Evolutionary conservation across 2,329 filamentous ascomycete species (phyloP).

Genomic region (Neofusicoccum parvum): DNA sequence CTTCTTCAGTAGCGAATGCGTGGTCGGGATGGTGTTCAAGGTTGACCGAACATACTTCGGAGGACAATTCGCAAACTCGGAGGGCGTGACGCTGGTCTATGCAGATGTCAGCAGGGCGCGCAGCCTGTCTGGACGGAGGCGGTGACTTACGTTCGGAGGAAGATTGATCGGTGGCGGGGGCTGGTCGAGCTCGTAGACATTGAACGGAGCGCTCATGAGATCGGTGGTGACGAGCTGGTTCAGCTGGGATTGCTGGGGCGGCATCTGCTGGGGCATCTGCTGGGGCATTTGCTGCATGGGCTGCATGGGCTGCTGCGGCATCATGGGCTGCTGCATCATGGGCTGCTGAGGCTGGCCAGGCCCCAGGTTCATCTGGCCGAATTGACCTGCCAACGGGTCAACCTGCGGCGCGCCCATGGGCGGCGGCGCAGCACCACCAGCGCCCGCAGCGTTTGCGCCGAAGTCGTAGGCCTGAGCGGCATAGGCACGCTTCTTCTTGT

Average conservation of each 20-base stretch:
- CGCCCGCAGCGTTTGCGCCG: constrained; percentile 70
- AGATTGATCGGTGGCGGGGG: constrained; percentile 89
- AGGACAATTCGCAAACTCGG: constrained; percentile 86
- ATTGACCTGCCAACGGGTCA: constrained; percentile 76
- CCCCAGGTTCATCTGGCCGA: constrained; percentile 75
- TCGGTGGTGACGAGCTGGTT: constrained; percentile 94
- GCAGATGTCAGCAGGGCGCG: constrained; percentile 42
- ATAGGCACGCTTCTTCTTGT: constrained; percentile 93
- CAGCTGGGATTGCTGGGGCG: constrained; percentile 47
- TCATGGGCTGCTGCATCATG: constrained; percentile 51
- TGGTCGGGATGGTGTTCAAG: constrained; percentile 90
- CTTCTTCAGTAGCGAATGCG: constrained; percentile 91
- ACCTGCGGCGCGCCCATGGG: constrained; percentile 57
- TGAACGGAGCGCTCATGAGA: constrained; percentile 88
- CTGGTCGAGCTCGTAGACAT: constrained; percentile 87
- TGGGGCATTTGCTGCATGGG: constrained; percentile 46
- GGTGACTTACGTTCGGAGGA: constrained; percentile 73
- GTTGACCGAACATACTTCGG: constrained; percentile 95
- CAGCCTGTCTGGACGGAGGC: not conserved
- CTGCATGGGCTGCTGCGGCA: constrained; percentile 43
- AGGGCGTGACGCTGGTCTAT: constrained; percentile 86
- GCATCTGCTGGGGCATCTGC: constrained; percentile 35
- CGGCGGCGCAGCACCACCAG: constrained; percentile 49
- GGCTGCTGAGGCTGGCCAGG: constrained; percentile 42
- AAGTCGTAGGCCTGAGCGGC: constrained; percentile 95